Percentiles rank a stretch among this genome's conserved stretches.
These are phyloP conservation scores for Boletus rufocinnamomeus DNA, from an alignment of 768 basidiomycete species.

Conservation along the genomic window DNA sequence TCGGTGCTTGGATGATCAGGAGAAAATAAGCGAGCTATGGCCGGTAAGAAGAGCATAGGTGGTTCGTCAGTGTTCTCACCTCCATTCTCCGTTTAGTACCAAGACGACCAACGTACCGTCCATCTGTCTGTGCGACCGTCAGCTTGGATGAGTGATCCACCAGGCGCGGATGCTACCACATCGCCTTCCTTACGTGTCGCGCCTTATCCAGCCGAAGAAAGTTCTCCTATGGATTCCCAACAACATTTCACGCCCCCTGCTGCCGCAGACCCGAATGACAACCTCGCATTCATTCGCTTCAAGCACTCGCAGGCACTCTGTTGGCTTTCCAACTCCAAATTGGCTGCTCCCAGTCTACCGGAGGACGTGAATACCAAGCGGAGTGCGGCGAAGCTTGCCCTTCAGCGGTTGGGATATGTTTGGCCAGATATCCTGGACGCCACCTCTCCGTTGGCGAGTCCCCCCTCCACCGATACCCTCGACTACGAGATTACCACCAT, in stretches of 20 bases:
- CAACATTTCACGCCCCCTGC: neutral
- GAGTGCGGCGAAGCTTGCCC: slow-evolving; percentile 24
- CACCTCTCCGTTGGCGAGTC: slow-evolving; percentile 28
- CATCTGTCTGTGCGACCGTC: slow-evolving; percentile 82
- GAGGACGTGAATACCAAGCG: slow-evolving; percentile 20
- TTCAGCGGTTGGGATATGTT: slow-evolving; percentile 39
- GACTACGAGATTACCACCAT: slow-evolving; percentile 34
- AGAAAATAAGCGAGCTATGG: slow-evolving; percentile 70
- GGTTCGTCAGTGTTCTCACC: slow-evolving; percentile 7
- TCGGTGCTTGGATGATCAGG: slow-evolving; percentile 61
- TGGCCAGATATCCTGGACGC: slow-evolving; percentile 49
- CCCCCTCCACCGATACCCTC: slow-evolving; percentile 28
- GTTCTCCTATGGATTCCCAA: neutral
- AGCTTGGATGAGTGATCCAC: slow-evolving; percentile 65
- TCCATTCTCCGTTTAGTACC: slow-evolving; percentile 39
- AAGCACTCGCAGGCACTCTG: slow-evolving; percentile 30
- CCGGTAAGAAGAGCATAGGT: slow-evolving; percentile 46
- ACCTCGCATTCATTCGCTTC: slow-evolving; percentile 23
- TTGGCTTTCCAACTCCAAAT: slow-evolving; percentile 25
- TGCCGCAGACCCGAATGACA: slow-evolving; percentile 2
- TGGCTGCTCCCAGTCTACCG: slow-evolving; percentile 15
- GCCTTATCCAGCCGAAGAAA: neutral
- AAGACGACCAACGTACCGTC: slow-evolving; percentile 59
- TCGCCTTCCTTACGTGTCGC: slow-evolving; percentile 2
- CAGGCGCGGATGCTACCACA: slow-evolving; percentile 30